Conservation (phyloP, 1,284 basidiomycete genomes). For the Moesziomyces antarcticus region DNA sequence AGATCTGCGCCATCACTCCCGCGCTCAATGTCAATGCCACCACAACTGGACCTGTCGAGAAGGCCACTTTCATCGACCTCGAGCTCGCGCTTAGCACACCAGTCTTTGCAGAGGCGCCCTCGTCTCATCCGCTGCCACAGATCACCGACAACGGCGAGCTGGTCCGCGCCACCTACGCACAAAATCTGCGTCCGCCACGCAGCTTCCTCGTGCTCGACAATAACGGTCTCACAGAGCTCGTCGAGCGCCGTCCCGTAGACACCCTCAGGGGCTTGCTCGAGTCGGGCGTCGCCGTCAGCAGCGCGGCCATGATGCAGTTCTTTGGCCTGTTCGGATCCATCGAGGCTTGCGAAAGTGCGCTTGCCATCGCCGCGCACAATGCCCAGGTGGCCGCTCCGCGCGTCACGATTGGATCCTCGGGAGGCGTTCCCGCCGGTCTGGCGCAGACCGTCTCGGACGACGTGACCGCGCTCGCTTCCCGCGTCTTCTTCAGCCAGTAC, state of each 20-base stretch:
- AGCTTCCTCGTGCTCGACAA: conserved; percentile 89
- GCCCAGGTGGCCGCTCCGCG: conserved; percentile 49
- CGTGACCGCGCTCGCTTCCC: conserved; percentile 58
- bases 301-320: conserved; percentile 61
- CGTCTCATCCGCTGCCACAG: conserved; percentile 13
- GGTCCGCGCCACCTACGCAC: conserved; percentile 81
- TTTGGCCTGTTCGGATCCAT: conserved; percentile 60
- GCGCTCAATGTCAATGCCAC: conserved; percentile 31
- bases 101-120: conserved; percentile 51
- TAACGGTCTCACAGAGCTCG: conserved; percentile 82
- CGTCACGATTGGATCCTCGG: conserved; percentile 32
- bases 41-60: conserved; percentile 40
- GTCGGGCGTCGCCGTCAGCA: conserved; percentile 48
- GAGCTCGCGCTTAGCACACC: conserved; percentile 50
- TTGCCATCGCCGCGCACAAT: conserved; percentile 73
- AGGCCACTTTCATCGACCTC: conserved; percentile 50
- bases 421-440: conserved; percentile 20
- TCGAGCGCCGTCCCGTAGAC: conserved; percentile 86
- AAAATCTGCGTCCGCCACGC: conserved; percentile 78
- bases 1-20: conserved; percentile 50
- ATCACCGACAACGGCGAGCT: conserved; percentile 51
- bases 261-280: conserved; percentile 74
- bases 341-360: conserved; percentile 88
- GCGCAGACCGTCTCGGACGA: conserved; percentile 55
- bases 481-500: conserved; percentile 61